phyloP scores from a whole-genome alignment of 441 rosid genomes.

The Theobroma grandiflorum region DNA sequence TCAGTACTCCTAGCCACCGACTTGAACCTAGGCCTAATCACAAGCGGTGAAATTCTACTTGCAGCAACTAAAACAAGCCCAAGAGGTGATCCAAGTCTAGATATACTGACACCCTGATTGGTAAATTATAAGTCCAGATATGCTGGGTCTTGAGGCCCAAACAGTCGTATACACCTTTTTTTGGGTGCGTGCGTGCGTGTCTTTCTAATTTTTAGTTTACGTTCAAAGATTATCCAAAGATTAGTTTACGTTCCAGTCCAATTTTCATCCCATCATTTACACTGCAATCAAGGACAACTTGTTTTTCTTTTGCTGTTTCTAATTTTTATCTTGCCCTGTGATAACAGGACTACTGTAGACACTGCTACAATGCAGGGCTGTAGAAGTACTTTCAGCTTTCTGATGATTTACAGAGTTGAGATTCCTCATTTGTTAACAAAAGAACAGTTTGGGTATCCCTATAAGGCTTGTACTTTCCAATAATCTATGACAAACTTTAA shows the following conservation, averaged over 20 bases:
- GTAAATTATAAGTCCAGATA: too few species aligned
- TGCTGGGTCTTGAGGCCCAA: too few species aligned
- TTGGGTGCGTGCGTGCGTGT: too few species aligned
- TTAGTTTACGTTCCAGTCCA: too few species aligned
- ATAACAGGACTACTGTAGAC: conserved; percentile 16
- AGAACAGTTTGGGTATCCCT: conserved; percentile 20
- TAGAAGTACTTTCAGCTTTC: conserved; percentile 14
- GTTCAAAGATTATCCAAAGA: too few species aligned
- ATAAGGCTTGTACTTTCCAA: conserved; percentile 1
- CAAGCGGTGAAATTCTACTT: neutral
- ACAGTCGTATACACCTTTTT: too few species aligned
- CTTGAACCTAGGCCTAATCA: neutral
- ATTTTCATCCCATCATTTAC: neutral
- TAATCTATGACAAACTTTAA: neutral
- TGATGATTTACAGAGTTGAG: conserved; percentile 2
- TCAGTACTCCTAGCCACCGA: neutral
- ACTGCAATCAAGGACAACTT: neutral
- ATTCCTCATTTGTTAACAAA: conserved; percentile 8
- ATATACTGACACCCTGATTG: neutral
- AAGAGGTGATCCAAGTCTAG: neutral
- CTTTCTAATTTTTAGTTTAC: too few species aligned
- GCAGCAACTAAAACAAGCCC: neutral
- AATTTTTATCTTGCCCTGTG: neutral
- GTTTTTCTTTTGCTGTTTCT: neutral
- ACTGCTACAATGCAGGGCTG: conserved; percentile 3